Evolutionary conservation across 305 asterid species (phyloP).

Genomic region (Fraxinus baroniana): DNA sequence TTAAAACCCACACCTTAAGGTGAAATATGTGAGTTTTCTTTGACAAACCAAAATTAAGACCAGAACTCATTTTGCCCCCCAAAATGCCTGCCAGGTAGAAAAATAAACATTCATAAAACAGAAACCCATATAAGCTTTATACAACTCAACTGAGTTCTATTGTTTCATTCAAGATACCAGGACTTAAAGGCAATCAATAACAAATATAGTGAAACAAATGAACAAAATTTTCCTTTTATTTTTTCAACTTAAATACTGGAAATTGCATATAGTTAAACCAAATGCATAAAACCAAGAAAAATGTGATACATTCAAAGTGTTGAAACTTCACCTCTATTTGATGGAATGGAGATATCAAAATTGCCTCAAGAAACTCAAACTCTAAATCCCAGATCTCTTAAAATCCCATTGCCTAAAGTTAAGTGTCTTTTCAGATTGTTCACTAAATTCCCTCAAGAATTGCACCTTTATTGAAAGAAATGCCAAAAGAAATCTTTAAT

Average conservation of each 20-base stretch:
- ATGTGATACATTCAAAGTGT: slow-evolving; percentile 16
- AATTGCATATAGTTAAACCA: neutral
- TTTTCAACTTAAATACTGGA: neutral
- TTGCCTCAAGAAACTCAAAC: neutral
- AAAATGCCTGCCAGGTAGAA: slow-evolving; percentile 29
- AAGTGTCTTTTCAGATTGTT: neutral
- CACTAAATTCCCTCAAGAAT: neutral
- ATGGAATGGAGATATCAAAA: slow-evolving; percentile 17
- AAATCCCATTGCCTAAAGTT: neutral
- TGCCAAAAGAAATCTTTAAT: slow-evolving; percentile 23
- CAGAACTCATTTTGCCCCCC: slow-evolving; percentile 45
- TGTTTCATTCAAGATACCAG: neutral
- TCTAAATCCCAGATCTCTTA: slow-evolving; percentile 38
- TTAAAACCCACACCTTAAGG: slow-evolving; percentile 70
- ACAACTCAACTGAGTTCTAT: neutral
- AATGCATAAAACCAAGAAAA: neutral
- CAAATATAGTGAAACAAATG: neutral
- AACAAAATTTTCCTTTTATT: neutral
- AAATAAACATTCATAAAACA: neutral
- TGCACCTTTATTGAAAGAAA: slow-evolving; percentile 10
- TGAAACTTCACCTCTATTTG: slow-evolving; percentile 35
- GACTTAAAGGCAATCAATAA: neutral
- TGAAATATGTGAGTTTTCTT: slow-evolving; percentile 64
- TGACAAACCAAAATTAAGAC: slow-evolving; percentile 47
- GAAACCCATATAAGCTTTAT: neutral